Evolutionary conservation across 768 basidiomycete species (phyloP), one percentile per base, ranked within the genome.

Genomic region (Mycena filopes): DNA sequence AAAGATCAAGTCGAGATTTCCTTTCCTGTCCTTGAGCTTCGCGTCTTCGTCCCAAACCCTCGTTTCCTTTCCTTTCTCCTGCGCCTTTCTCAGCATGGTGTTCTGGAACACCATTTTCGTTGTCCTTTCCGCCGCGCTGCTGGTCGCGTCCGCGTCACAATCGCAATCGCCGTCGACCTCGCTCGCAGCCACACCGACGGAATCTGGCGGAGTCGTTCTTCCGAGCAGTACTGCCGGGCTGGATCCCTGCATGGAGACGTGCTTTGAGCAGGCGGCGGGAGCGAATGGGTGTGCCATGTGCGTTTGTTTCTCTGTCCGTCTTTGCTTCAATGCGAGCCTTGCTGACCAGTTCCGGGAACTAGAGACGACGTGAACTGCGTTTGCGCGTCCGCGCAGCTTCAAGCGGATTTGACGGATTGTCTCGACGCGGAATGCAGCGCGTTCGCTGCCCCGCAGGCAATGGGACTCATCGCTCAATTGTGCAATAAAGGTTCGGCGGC

Each of bases 211-310:
- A n/a, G 47, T 68, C 5, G 63, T 65, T 12, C 67, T 68, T 28
- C 67, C 63, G 12, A 65, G 63, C 54, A 65, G 67, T 43, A 68
- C 63, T 28, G 63, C 67, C 16, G 67, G 63, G 50, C 63, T 68
- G 67, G 67, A 68, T 28, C 67, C 67, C 42, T 68, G 67, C 59
- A 68, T 68, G 67, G 67, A 68, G 23, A 60, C 62, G 9, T 68
- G 67, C 33, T 68, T 64, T 42, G 67, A 68, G 55, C 21, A 46
- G 12, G 67, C 67, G 1, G 67, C 67, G 15, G 47, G 20, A 13
- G 62, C 67, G 0, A 68, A 68, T 31, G 53, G 38, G 33, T 68
- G 67, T 31, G 16, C 67, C 10, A 43, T 68, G 67, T 65, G 28
- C 16, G 51, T 16, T 13, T 9, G 18, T 18, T 18, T 28, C 7